phyloP scores from a whole-genome alignment of 1,284 basidiomycete species.

The Sporisorium exsertum region DNA sequence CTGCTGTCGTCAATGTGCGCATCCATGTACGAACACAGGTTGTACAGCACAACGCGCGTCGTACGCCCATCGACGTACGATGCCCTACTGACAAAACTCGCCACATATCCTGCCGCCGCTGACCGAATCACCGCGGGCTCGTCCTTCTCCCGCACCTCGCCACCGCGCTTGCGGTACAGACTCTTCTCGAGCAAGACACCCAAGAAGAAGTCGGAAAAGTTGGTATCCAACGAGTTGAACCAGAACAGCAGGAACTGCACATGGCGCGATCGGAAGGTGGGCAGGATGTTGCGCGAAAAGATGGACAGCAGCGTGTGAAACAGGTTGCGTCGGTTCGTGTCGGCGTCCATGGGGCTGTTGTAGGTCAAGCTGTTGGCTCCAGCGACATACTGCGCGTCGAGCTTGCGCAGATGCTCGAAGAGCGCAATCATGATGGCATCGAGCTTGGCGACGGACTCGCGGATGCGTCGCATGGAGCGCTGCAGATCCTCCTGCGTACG shows the following conservation, averaged over 20 bases:
- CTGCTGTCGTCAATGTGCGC: constrained; percentile 74
- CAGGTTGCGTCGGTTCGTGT: constrained; percentile 54
- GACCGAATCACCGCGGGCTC: constrained; percentile 63
- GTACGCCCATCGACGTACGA: constrained; percentile 83
- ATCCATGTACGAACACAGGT: constrained; percentile 85
- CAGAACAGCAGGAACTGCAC: constrained; percentile 98
- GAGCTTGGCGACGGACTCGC: constrained; percentile 88
- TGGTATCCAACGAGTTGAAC: constrained; percentile 87
- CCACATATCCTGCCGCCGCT: constrained; percentile 71
- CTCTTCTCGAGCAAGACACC: constrained; percentile 91
- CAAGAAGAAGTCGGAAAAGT: constrained; percentile 92
- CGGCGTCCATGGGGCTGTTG: constrained; percentile 43
- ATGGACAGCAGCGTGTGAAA: constrained; percentile 90
- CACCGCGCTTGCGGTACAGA: constrained; percentile 74
- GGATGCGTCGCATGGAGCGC: constrained; percentile 72
- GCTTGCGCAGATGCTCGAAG: constrained; percentile 81
- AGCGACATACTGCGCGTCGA: constrained; percentile 46
- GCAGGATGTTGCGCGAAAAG: constrained; percentile 91
- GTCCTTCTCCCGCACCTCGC: constrained; percentile 38
- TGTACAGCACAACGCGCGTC: constrained; percentile 80
- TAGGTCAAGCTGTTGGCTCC: constrained; percentile 34
- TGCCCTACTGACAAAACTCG: constrained; percentile 90
- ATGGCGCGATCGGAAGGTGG: constrained; percentile 95
- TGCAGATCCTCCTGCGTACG: constrained; percentile 49
- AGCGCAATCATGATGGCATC: constrained; percentile 87